Evolutionary conservation across 371 early-diverging fungal species (phyloP).

Genomic region (Gilbertella persicaria): DNA sequence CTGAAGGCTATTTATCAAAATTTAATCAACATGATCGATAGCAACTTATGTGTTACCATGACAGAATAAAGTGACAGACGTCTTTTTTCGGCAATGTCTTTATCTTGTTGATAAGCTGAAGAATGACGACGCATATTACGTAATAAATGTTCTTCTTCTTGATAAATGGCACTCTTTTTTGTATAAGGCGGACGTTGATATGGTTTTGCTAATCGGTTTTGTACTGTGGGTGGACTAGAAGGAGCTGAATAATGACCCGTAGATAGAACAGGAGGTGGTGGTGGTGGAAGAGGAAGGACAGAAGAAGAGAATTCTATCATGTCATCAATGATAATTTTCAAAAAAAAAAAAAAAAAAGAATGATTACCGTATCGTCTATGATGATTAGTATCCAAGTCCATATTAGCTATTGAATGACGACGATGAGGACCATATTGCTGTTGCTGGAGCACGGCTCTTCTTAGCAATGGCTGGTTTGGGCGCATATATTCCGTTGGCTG

Average conservation of each 20-base stretch:
- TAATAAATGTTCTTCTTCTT: background rate
- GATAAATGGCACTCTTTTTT: background rate
- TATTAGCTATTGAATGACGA: conserved; percentile 14
- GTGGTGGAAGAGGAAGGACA: background rate
- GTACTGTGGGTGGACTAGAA: conserved; percentile 12
- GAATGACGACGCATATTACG: conserved; percentile 4
- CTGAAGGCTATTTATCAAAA: background rate
- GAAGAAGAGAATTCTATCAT: background rate
- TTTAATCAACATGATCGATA: background rate
- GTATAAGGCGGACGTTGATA: background rate
- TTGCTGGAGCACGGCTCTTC: conserved; percentile 1
- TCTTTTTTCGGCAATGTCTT: background rate
- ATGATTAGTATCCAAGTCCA: conserved; percentile 1
- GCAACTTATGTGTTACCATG: background rate
- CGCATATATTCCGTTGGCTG: no score
- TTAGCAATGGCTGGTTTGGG: background rate
- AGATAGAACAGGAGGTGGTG: background rate
- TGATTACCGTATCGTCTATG: background rate
- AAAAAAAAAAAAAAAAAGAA: no score
- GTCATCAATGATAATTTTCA: background rate
- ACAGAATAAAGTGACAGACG: conserved; percentile 4
- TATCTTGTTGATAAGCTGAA: background rate
- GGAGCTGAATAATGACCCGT: conserved; percentile 16
- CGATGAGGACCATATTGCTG: background rate
- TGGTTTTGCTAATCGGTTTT: background rate